Percentiles rank a stretch among this genome's conserved stretches.
These are phyloP conservation scores for Candida rishiriensis DNA, from an alignment of 805 yeast genomes.

Conservation along the genomic window DNA sequence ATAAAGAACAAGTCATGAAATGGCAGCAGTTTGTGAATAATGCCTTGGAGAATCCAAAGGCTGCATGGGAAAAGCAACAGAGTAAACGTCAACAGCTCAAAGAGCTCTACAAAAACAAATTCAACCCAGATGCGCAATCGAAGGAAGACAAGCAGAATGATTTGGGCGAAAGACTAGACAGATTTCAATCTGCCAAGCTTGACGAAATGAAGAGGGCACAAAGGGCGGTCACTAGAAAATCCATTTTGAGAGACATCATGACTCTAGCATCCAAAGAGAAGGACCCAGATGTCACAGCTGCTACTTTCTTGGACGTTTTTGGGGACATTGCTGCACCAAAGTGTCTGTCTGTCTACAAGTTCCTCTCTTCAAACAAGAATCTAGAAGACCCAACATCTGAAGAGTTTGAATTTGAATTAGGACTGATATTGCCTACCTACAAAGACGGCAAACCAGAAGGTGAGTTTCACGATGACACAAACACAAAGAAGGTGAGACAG, in stretches of 20 bases:
- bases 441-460: constrained; percentile 28
- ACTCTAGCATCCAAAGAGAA: constrained; percentile 17
- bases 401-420: constrained; percentile 47
- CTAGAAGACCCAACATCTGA: constrained; percentile 21
- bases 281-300: constrained; percentile 18
- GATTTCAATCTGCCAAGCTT: constrained; percentile 28
- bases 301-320: constrained; percentile 34
- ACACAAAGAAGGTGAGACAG: constrained; percentile 29
- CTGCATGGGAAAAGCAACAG: constrained; percentile 47
- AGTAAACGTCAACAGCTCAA: constrained; percentile 40
- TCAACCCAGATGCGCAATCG: constrained; percentile 15
- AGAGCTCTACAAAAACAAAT: constrained; percentile 19
- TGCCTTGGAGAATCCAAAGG: constrained; percentile 53
- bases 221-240: constrained; percentile 39
- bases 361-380: constrained; percentile 18
- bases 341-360: constrained; percentile 34
- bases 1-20: constrained; percentile 62
- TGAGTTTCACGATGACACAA: constrained; percentile 26
- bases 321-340: constrained; percentile 29
- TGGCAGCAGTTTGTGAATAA: constrained; percentile 72
- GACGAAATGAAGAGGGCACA: constrained; percentile 31
- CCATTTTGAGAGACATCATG: constrained; percentile 42
- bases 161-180: constrained; percentile 28
- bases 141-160: constrained; percentile 9
- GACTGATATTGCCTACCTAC: constrained; percentile 34